phyloP scores from a whole-genome alignment of 2,329 filamentous ascomycete species.

The Leptographium lundbergii region DNA sequence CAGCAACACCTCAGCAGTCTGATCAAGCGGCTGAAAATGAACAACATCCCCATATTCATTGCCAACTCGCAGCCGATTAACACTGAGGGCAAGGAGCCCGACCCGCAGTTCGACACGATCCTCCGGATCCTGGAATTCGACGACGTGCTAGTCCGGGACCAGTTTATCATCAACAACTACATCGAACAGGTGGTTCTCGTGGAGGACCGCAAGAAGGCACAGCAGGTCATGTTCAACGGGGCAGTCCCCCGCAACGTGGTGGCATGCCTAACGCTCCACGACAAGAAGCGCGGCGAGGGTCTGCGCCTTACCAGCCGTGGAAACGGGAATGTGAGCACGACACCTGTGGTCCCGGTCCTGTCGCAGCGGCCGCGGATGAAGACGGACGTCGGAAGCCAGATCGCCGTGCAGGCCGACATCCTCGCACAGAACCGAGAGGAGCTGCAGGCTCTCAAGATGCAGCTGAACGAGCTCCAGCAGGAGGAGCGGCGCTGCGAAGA shows the following conservation, averaged over 20 bases:
- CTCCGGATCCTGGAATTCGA: conserved; percentile 73
- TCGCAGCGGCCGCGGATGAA: conserved; percentile 58
- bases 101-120: conserved; percentile 59
- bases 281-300: conserved; percentile 46
- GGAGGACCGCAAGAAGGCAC: conserved; percentile 51
- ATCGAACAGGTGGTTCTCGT: conserved; percentile 83
- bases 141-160: conserved; percentile 62
- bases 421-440: conserved; percentile 43
- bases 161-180: conserved; percentile 67
- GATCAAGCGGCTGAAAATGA: conserved; percentile 43
- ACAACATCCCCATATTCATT: conserved; percentile 49
- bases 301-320: conserved; percentile 38
- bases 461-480: conserved; percentile 33
- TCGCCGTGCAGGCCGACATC: conserved; percentile 37
- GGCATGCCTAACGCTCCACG: conserved; percentile 57
- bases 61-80: conserved; percentile 43
- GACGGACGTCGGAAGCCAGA: conserved; percentile 58
- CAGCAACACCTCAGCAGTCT: conserved; percentile 53
- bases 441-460: conserved; percentile 35
- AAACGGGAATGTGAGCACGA: conserved; percentile 22
- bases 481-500: conserved; percentile 35
- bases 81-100: conserved; percentile 59
- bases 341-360: conserved; percentile 31
- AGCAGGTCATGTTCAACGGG: conserved; percentile 53
- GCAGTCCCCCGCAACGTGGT: conserved; percentile 55